These are phyloP conservation scores for Peronospora farinosa DNA, from an alignment of 352 stramenopile genomes.

Conservation along the genomic window DNA sequence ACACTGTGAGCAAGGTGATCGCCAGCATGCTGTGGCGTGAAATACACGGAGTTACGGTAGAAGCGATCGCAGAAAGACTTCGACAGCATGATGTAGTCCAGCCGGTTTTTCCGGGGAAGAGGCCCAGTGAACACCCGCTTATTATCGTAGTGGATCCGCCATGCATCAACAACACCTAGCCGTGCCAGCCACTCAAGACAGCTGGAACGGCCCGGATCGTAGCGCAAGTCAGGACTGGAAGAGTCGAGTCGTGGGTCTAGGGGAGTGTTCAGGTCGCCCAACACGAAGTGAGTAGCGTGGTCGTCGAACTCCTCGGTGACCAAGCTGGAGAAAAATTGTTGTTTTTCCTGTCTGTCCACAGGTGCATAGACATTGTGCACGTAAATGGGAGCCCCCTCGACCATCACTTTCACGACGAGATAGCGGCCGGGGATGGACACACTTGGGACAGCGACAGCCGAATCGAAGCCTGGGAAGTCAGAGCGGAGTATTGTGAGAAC, in stretches of 20 bases:
- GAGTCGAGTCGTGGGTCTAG: neutral
- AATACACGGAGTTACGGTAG: neutral
- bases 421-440: neutral
- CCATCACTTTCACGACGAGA: slow-evolving; percentile 1
- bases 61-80: neutral
- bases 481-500: neutral
- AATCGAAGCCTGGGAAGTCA: neutral
- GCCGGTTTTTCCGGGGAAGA: neutral
- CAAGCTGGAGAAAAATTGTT: neutral
- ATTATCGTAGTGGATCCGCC: neutral
- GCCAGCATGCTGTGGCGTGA: neutral
- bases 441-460: neutral
- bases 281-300: neutral
- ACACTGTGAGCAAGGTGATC: neutral
- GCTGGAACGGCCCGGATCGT: neutral
- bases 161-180: neutral
- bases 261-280: slow-evolving; percentile 1
- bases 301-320: neutral
- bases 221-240: neutral
- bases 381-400: neutral
- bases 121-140: neutral
- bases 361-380: neutral
- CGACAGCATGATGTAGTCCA: slow-evolving; percentile 4
- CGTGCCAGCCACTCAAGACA: neutral
- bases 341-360: slow-evolving; percentile 1